Base-by-base conservation (phyloP, 2,329 filamentous ascomycete genomes). In the Hymenoscyphus fraxineus region DNA sequence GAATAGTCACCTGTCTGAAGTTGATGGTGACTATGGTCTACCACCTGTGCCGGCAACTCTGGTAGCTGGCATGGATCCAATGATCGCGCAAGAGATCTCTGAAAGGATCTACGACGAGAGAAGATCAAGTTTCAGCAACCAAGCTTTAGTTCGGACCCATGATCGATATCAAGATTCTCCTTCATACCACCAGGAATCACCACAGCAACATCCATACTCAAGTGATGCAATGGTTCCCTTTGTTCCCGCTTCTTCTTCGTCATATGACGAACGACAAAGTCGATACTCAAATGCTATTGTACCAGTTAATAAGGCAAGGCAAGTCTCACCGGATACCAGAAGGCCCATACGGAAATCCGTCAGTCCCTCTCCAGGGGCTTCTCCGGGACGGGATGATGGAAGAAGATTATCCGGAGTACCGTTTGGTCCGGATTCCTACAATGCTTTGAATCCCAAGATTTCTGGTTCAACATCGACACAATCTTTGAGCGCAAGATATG, bases 341-440 rank as follows among this genome's bases (percentile, higher is more conserved):
- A 58, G 67, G 5, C 86, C 87, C 66, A 82, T 79, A 65, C 85
- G 90, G 61, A 93, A 93, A 75, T 92, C 90, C 1, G 85, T 93
- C 39, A 92, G 89, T 70, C 89, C 90, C 2, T 84, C 85, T 1
- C 89, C 90, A 67, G 83, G 75, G 27, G 80, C 75, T 44, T 75
- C 77, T 61, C 81, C 69, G n/a, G 47, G 19, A 7, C n/a, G 22
- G 5, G 47, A 54, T 22, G 75, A 77, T 27, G 75, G 79, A 58
- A 81, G 85, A 64, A 79, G 83, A 59, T 71, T 85, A 5, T 89
- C 88, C 1, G 83, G 82, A 16, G 77, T 90, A 3, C 90, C 90
- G 0, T 94, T 92, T 71, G 85, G 87, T 0, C 91, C 91, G 0
- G 91, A 93, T 73, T 88, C 86, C 40, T 93, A 92, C 73, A 87